These are phyloP conservation scores for Funneliformis mosseae DNA, from an alignment of 192 early-diverging fungal genomes.

Conservation along the genomic window DNA sequence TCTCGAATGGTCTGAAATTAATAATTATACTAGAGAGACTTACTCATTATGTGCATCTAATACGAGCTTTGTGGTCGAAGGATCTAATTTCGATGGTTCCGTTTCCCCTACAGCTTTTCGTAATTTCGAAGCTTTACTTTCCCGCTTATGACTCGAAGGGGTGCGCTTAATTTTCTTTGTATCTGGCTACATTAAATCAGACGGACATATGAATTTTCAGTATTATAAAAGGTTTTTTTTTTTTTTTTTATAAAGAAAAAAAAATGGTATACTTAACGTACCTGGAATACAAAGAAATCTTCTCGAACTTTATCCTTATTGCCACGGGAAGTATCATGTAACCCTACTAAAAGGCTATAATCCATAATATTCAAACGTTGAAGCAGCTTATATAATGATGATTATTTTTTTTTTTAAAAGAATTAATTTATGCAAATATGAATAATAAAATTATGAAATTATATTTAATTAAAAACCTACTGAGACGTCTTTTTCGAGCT, in stretches of 20 bases:
- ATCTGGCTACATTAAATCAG: constrained; percentile 39
- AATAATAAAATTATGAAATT: constrained; percentile 11
- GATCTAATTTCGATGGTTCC: constrained; percentile 61
- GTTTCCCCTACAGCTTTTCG: constrained; percentile 57
- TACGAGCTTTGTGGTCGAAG: constrained; percentile 55
- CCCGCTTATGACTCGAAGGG: constrained; percentile 50
- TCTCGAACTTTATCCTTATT: constrained; percentile 92
- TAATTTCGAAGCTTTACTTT: constrained; percentile 58
- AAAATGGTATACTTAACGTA: constrained; percentile 25
- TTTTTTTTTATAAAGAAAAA: too few relatives aligned
- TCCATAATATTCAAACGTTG: constrained; percentile 93
- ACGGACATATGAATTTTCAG: too few relatives aligned
- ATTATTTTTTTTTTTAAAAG: not conserved
- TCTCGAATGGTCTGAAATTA: not conserved
- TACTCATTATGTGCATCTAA: constrained; percentile 59
- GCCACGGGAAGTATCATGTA: constrained; percentile 83
- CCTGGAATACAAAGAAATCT: constrained; percentile 82
- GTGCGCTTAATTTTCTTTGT: constrained; percentile 50
- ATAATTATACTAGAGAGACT: constrained; percentile 4
- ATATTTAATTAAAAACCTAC: constrained; percentile 43
- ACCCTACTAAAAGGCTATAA: constrained; percentile 93
- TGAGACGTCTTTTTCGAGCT: constrained; percentile 85
- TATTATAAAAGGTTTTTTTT: not conserved
- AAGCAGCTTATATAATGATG: constrained; percentile 54
- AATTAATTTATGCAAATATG: not conserved